Evolutionary conservation across 257 asterid species (phyloP), one percentile per base, ranked within the genome.

Genomic region (Orobanche coerulescens): DNA sequence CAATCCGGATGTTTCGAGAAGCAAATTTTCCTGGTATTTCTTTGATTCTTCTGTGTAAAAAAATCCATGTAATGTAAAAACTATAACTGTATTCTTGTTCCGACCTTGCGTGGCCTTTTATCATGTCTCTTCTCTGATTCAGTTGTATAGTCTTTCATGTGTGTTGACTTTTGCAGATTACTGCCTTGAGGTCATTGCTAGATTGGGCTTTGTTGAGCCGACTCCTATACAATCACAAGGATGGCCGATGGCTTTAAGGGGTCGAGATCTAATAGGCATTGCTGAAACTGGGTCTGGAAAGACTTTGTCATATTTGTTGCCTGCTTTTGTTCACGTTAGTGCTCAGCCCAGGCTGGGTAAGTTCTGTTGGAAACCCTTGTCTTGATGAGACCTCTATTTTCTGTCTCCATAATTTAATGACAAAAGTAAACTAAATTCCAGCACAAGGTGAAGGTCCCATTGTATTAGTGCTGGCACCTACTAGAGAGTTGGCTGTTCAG

Each of bases 221-320:
- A 87, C 97, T 16, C 84, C 97, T 23, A 90, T 90, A 54, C 97
- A 90, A 58, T 73, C 97, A 24, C 97, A 90, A 73, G 95, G 97
- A 66, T 90, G 95, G 97, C 97, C 95, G 1, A 90, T 90, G 95
- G 95, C 97, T 56, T 80, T 90, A 73, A 87, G 76, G 75, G 97
- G 97, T 24, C 83, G 97, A 58, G 95, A 90, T 79, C 76, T 90
- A 14, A 65, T 90, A 49, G 97, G 95, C 75, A 87, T 90, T 62
- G 97, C 97, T 13, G 97, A 90, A 80, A 90, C 97, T 44, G 97
- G 97, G 75, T 90, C 97, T 37, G 97, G 97, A 43, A 90, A 90
- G 73, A 90, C 95, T 47, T 67, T 90, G 81, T 80, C 97, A 1
- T 90, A 90, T 75, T 64, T 87, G 76, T 75, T 90, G 53, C 97